These are phyloP conservation scores for Boletus fagicola DNA, from an alignment of 768 basidiomycete genomes.

Conservation along the genomic window DNA sequence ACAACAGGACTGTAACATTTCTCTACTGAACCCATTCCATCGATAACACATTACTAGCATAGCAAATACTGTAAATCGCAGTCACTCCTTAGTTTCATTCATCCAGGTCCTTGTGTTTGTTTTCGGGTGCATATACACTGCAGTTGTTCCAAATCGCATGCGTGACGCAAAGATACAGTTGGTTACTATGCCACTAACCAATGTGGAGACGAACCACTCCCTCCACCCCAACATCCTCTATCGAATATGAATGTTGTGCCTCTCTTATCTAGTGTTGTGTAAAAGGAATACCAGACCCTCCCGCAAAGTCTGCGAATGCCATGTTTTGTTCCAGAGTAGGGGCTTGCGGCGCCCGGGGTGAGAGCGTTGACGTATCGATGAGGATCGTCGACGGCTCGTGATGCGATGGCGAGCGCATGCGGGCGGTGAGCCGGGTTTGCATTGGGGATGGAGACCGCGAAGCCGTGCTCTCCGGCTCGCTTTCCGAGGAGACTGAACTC, in stretches of 20 bases:
- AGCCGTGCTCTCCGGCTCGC: slow-evolving; percentile 51
- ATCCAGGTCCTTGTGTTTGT: slow-evolving; percentile 14
- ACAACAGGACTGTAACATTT: slow-evolving; percentile 30
- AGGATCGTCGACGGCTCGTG: slow-evolving; percentile 38
- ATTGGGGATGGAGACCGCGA: slow-evolving; percentile 55
- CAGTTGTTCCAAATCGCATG: slow-evolving; percentile 13
- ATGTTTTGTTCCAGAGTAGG: slow-evolving; percentile 83
- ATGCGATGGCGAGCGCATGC: slow-evolving; percentile 26
- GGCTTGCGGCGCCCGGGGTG: slow-evolving; percentile 47
- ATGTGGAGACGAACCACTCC: neutral
- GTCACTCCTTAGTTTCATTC: slow-evolving; percentile 29
- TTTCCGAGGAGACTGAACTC: slow-evolving; percentile 45
- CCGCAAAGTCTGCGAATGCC: slow-evolving; percentile 63
- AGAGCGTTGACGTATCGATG: slow-evolving; percentile 36
- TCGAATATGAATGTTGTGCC: neutral
- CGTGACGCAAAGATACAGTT: slow-evolving; percentile 15
- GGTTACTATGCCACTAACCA: slow-evolving; percentile 1
- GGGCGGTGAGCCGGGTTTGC: slow-evolving; percentile 24
- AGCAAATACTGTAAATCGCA: slow-evolving; percentile 27
- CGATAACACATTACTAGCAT: slow-evolving; percentile 25
- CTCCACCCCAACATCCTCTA: neutral
- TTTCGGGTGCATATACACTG: slow-evolving; percentile 25
- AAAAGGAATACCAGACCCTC: slow-evolving; percentile 28
- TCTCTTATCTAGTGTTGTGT: slow-evolving; percentile 7
- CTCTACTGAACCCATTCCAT: slow-evolving; percentile 16